Base-by-base conservation (phyloP, 1,284 basidiomycete species). In the Boletus semigastroideus region DNA sequence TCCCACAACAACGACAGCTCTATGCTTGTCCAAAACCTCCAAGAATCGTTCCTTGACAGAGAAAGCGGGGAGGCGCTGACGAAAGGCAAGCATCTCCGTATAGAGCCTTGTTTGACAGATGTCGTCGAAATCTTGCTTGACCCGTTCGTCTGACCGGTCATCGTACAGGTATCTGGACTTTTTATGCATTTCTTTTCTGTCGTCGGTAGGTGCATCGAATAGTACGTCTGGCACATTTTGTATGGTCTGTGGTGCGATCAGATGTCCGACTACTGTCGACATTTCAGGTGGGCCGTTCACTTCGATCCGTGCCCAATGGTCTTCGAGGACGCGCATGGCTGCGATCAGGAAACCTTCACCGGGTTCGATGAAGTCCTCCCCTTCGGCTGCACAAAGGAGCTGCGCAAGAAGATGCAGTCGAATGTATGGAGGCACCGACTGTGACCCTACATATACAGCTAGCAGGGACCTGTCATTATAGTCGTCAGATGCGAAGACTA, bases 1-100 rank as follows among this genome's bases (percentile, higher is more conserved):
- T 49, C 92, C 90, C 2, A 93, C 87, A 0, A 96, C 88, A 1
- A 95, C 81, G 1, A 92, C 78, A 4, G 90, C 90, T 41, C 87
- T 78, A 59, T 83, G 83, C 4, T 65, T 71, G 33, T 80, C 74
- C 16, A 97, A 72, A 20, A 78, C 68, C 5, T 73, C 55, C 40
- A 91, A 71, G 61, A 98, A 92, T 17, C 79, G 74, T 20, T 81
- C 76, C 59, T 80, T 80, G 20, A 83, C 79, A 25, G 78, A 66
- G 72, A 87, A 95, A 2, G 91, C 88, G 5, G 92, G 93, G n/a
- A 97, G 75, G 52, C 74, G 79, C 59, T 76, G 69, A 51, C 93
- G 78, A 20, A 71, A 73, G 17, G 71, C 66, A 28, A 88, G 66
- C 63, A 96, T 81, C 48, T 76, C 69, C 38, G 63, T 54, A 66